A percentile compares a stretch with the other conserved stretches of the same genome.
Evolutionary conservation across 441 rosid genomes (phyloP).

Genomic region (Flueggea neowawraea): DNA sequence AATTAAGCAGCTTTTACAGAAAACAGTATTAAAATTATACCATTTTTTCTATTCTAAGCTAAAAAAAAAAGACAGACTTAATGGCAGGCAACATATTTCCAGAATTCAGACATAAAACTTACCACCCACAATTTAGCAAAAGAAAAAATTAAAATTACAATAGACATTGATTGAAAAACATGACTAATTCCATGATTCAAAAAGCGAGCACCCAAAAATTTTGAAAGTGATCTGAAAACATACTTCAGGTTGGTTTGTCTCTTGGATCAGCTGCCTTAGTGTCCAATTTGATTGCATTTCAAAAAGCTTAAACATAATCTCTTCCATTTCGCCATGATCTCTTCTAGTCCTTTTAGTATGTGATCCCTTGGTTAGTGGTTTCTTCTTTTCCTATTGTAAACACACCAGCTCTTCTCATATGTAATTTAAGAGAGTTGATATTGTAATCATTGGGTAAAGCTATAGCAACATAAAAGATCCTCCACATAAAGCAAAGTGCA

Average conservation of each 20-base stretch:
- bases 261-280: constrained; percentile 75
- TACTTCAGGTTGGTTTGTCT: constrained; percentile 94
- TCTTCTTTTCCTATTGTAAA: constrained; percentile 76
- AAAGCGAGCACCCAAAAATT: background rate
- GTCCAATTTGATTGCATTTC: constrained; percentile 96
- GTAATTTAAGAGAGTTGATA: constrained; percentile 5
- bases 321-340: constrained; percentile 89
- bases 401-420: constrained; percentile 18
- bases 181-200: no score
- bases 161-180: no score
- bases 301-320: constrained; percentile 90
- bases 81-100: no score
- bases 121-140: no score
- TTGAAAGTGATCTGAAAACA: constrained; percentile 12
- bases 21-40: no score
- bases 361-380: constrained; percentile 46
- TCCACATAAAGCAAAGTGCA: constrained; percentile 14
- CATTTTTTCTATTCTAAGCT: no score
- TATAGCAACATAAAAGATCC: background rate
- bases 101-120: no score
- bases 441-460: constrained; percentile 3
- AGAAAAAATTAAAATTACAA: no score
- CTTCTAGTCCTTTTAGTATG: constrained; percentile 86
- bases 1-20: no score
- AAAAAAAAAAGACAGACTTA: no score